Evolutionary conservation across 2,329 filamentous ascomycete genomes (phyloP), one percentile per base, ranked within the genome.

Genomic region (Sporothrix globosa): DNA sequence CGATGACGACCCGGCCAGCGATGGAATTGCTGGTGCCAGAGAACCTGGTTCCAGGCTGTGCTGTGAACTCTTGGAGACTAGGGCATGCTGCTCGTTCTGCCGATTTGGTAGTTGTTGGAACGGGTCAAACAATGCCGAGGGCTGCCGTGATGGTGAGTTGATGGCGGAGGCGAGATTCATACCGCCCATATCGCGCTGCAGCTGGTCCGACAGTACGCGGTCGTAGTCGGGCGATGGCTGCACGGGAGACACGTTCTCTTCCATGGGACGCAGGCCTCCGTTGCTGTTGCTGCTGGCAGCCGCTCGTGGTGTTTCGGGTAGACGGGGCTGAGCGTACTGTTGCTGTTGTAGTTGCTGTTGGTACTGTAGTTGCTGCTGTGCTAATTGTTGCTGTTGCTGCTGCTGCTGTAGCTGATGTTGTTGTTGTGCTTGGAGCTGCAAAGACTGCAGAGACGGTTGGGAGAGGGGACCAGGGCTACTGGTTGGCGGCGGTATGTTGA

Each of bases 181-280:
- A 74, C 83, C 82, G 41, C 82, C 82, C 81, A 90, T 86, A 73
- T 90, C 88, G 70, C 84, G 84, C 74, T 87, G 87, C n/a, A 91
- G 78, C 76, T 91, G 87, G 52, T 87, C 85, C 72, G 89, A 88
- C 54, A 90, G 77, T 54, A 85, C 84, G 60, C 83, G 82, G 74
- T 90, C 88, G 74, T 89, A 89, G 71, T 89, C 88, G 10, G 84
- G 82, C 4, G 87, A 87, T 68, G 84, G 83, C 21, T 82, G 79
- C 3, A 81, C 77, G 6, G 84, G 82, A 10, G 81, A 73, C 2
- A 44, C 19, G 27, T 71, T 76, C 6, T 83, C 82, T 19, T 85
- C 83, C 74, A 83, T 81, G 54, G 85, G 80, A 69, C 82, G 82
- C 65, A 80, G 78, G 54, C 19, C 34, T 6, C 19, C 27, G 78